These are phyloP conservation scores for Neopestalotiopsis sp. DNA, from an alignment of 2,329 filamentous ascomycete genomes.

Conservation along the genomic window DNA sequence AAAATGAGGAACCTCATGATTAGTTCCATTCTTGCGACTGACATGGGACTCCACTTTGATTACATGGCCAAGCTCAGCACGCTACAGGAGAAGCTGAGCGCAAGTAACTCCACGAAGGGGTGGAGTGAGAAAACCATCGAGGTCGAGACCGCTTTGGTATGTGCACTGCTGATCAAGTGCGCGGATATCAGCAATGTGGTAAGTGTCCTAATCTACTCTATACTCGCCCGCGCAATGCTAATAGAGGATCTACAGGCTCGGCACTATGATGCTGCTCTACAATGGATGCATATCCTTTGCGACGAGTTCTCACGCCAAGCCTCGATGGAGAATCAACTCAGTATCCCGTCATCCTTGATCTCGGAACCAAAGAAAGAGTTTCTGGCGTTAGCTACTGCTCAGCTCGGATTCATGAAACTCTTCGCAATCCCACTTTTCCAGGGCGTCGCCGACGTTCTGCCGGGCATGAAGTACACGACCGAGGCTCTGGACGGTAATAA, in stretches of 20 bases:
- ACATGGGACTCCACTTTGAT: slow-evolving; percentile 96
- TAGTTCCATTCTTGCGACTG: slow-evolving; percentile 94
- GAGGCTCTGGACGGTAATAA: slow-evolving; percentile 83
- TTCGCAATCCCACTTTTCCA: slow-evolving; percentile 93
- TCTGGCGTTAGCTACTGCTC: slow-evolving; percentile 81
- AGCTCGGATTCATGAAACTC: slow-evolving; percentile 95
- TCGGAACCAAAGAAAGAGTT: slow-evolving; percentile 84
- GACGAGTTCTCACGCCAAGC: slow-evolving; percentile 95
- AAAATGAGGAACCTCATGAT: slow-evolving; percentile 92
- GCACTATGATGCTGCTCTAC: slow-evolving; percentile 78
- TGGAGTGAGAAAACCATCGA: slow-evolving; percentile 81
- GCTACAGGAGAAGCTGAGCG: slow-evolving; percentile 77
- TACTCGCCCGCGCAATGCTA: not conserved
- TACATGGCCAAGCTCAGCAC: slow-evolving; percentile 91
- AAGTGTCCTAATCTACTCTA: slow-evolving; percentile 45
- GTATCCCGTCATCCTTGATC: slow-evolving; percentile 87
- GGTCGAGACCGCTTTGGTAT: slow-evolving; percentile 80
- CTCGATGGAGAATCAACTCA: slow-evolving; percentile 86
- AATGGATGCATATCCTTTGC: slow-evolving; percentile 93
- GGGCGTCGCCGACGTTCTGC: slow-evolving; percentile 84
- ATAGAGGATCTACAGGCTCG: slow-evolving; percentile 66
- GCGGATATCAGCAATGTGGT: slow-evolving; percentile 99
- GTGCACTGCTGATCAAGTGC: slow-evolving; percentile 94
- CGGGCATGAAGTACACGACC: slow-evolving; percentile 82
- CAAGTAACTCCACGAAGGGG: slow-evolving; percentile 68